Evolutionary conservation across 306 rosid genomes (phyloP), one percentile per base, ranked within the genome.

Genomic region (Mimosa bimucronata): DNA sequence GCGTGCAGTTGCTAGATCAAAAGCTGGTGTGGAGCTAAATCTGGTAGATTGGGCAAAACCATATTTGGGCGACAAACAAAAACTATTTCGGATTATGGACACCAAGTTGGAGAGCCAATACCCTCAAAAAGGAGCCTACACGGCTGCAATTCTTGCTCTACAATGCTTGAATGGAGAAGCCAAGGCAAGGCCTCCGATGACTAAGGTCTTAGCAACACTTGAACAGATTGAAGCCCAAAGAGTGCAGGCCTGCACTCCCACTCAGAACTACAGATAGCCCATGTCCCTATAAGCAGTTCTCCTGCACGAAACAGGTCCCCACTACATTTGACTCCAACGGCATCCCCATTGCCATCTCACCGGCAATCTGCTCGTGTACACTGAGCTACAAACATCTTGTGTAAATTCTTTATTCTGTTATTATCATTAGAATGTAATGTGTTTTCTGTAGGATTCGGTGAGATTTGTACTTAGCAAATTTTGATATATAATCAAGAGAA

Each of bases 41-140:
- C 87, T 94, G 26, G 98, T 94, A 40, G 95, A 94, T 16, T 90
- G 98, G 98, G 92, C 95, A 55, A 90, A 73, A 58, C 97, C 95
- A 65, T 91, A 89, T 81, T 78, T 94, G 79, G 85, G 91, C 60
- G 97, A 94, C 80, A 94, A 84, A 77, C 65, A 97, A 71, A 94
- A 73, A 85, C 80, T 91, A 46, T 94, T 91, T 82, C 79, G 98
- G 85, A 91, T 94, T 18, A 94, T 94, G 98, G 97, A 94, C 82
- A 91, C 98, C 71, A 89, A 89, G 83, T 83, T 94, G 80, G 98
- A 86, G 79, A 97, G 97, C 40, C 94, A 89, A 60, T 94, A 90
- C 79, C 90, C 97, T 0, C 90, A 86, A 62, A 90, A 94, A 73
- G 97, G 90, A 75, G 97, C 97, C 55, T 87, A 9, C 45, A 77